phyloP scores from a whole-genome alignment of 495 filamentous ascomycete genomes.

The Bathelium albidoporum region DNA sequence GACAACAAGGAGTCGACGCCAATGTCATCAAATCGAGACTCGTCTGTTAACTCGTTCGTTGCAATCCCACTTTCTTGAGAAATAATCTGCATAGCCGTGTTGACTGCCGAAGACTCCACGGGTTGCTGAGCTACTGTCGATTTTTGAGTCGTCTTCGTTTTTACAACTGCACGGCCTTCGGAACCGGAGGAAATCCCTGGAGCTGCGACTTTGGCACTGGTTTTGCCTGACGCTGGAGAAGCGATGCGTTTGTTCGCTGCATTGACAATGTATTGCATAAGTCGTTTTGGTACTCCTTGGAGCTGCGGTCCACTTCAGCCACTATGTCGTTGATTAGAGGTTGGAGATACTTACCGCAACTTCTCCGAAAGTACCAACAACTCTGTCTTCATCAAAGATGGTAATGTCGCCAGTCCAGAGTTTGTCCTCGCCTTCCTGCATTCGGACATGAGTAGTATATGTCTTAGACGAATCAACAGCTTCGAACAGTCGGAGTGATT shows the following conservation, averaged over 20 bases:
- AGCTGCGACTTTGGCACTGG: neutral
- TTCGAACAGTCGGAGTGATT: constrained; percentile 59
- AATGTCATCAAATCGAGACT: constrained; percentile 26
- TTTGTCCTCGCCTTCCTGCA: constrained; percentile 38
- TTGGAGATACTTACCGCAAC: constrained; percentile 14
- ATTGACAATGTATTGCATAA: constrained; percentile 16
- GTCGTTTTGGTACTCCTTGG: constrained; percentile 19
- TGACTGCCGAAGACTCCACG: neutral
- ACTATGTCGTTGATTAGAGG: neutral
- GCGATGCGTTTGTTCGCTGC: constrained; percentile 4
- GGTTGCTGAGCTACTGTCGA: neutral
- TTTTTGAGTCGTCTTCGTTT: constrained; percentile 5
- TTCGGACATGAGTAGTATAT: constrained; percentile 63
- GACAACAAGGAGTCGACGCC: constrained; percentile 45
- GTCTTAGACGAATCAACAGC: constrained; percentile 51
- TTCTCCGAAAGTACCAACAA: constrained; percentile 25
- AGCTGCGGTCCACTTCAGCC: constrained; percentile 9
- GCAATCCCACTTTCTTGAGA: constrained; percentile 38
- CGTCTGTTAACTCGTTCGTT: constrained; percentile 31
- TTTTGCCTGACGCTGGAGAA: constrained; percentile 4
- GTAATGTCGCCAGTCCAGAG: constrained; percentile 45
- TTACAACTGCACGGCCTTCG: neutral
- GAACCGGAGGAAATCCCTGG: neutral
- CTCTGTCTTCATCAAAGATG: constrained; percentile 35
- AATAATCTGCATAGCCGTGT: constrained; percentile 33